Base-by-base conservation (phyloP, 805 yeast species). In the Millerozyma acaciae region DNA sequence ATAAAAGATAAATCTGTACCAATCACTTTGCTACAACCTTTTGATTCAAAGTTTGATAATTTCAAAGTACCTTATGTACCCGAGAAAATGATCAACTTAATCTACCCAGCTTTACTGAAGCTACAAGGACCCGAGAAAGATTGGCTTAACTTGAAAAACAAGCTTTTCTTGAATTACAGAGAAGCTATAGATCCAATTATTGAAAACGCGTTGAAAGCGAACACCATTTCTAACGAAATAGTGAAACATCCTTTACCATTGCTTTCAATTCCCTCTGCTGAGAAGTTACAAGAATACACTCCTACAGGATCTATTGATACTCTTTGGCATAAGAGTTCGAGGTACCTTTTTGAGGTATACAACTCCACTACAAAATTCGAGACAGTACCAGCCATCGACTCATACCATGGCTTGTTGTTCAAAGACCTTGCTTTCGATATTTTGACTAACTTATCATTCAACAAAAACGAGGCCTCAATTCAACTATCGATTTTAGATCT, bases 401-500 rank as follows among this genome's bases (percentile, higher is more conserved):
- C 63, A 1, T 64, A 62, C 44, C 38, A 51, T 17, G 69, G 69
- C 1, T 62, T 85, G 35, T 53, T 90, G 16, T 67, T 88, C 44
- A 76, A 85, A 42, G 97, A 93, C 51, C 63, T 85, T 21, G 68
- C 80, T 21, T 72, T 74, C 31, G 97, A 90, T 57, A 61, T 84
- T 20, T 74, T 89, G 34, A 78, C 82, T 39, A 78, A 82, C 45
- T 63, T 90, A 64, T 95, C 89, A 44, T 93, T 86, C 68, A 93
- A 93, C 61, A 80, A 95, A 51, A 77, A 76, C 28, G 93, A 85
- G 43, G 94, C 86, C 7, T 80, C 95, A 0, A 78, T 84, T 42
- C 96, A 88, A 55, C 72, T 93, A 27, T 71, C 86, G 19, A 75
- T 80, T 5, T 60, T 93, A 35, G 88, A 83, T 48, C 55, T 75